These are phyloP conservation scores for Reticulascus tulasneorum DNA, from an alignment of 2,329 filamentous ascomycete genomes.

Conservation along the genomic window DNA sequence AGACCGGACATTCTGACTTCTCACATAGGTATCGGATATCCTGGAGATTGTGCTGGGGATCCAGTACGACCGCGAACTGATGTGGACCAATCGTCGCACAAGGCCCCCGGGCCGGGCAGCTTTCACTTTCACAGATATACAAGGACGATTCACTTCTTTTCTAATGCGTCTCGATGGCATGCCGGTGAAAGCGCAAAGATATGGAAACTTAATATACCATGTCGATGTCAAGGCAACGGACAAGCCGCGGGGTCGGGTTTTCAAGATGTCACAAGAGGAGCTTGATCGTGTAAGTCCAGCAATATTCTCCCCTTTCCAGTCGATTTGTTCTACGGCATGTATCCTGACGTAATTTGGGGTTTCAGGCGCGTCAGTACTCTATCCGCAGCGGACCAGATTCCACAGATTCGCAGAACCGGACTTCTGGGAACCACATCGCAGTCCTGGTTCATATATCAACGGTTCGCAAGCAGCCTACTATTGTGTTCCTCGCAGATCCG, in stretches of 20 bases:
- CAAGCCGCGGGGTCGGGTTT: not conserved
- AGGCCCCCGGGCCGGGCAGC: not conserved
- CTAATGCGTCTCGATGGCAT: constrained; percentile 9
- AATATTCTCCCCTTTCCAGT: not conserved
- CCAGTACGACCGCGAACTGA: constrained; percentile 4
- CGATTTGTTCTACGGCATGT: not conserved
- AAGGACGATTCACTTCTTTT: constrained; percentile 7
- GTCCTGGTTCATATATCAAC: constrained; percentile 6
- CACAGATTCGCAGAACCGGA: not conserved
- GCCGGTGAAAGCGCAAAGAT: constrained; percentile 5
- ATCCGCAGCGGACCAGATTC: constrained; percentile 2
- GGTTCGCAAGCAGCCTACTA: constrained; percentile 4
- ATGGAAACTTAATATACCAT: constrained; percentile 6
- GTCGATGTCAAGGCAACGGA: constrained; percentile 7
- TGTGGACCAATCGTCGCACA: not conserved
- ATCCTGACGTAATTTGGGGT: not conserved
- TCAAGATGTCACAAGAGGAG: constrained; percentile 5
- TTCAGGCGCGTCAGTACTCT: constrained; percentile 6
- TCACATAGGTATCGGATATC: constrained; percentile 5
- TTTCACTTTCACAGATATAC: constrained; percentile 7
- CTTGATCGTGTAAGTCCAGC: constrained; percentile 5
- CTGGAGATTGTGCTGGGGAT: constrained; percentile 2
- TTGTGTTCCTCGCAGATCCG: constrained; percentile 8
- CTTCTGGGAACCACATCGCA: constrained; percentile 8
- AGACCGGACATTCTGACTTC: not conserved